Evolutionary conservation across 164 flowering plant species (phyloP), one percentile per base, ranked within the genome.

Genomic region (Malania oleifera): DNA sequence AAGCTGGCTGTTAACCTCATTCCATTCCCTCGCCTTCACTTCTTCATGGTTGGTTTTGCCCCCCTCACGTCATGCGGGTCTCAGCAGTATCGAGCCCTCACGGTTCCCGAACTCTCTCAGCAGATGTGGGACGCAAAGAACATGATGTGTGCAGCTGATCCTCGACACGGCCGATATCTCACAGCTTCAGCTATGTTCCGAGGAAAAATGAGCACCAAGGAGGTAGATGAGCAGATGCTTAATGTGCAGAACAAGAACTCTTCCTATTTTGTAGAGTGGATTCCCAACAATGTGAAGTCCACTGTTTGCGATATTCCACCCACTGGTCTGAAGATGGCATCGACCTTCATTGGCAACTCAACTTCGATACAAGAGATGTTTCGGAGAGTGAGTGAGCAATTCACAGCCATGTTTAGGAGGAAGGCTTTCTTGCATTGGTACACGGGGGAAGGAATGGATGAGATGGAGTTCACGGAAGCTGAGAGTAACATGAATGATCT

Each of bases 401-500:
- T 83, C 48, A 83, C 89, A 0, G 84, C 88, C 28, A 83, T 83
- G 88, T 83, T 83, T 28, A 75, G 88, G 77, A 77, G 88, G 46
- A 83, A 83, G 71, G 87, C 87, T 63, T 82, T 82, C 77, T 75
- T 82, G 81, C 87, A 82, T 67, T 80, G 87, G 87, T 82, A 82
- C 53, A 82, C 87, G 0, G 87, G 87, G 13, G 87, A 82, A 58
- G 87, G 87, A 2, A 82, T 82, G 87, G 87, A 82, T 57, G 87
- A 82, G 67, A 82, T 82, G 87, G 87, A 82, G 75, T 82, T 82
- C 58, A 82, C 87, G 1, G 87, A 82, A 65, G 87, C 87, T 1
- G 87, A 82, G 73, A 83, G 88, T 65, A 85, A 85, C 70, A 85
- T 85, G 91, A 85, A 85, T 50, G 91, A 85, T 70, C 39, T 85